Conservation (phyloP, 73 alveolate species). For the Stentor coeruleus region DNA sequence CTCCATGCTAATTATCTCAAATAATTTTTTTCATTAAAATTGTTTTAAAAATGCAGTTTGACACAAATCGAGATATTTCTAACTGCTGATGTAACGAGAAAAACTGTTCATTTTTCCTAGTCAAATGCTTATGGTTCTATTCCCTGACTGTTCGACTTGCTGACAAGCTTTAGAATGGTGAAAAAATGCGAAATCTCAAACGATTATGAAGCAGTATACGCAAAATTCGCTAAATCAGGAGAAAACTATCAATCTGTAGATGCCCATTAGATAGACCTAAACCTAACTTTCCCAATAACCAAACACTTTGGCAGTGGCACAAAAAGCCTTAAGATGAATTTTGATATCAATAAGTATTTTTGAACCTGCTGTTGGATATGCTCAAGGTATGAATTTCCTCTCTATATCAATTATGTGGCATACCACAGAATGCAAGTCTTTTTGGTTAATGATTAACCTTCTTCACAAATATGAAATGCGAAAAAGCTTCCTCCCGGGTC, state of each 20-base stretch:
- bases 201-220: not conserved
- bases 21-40: too few species aligned
- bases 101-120: not conserved
- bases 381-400: constrained; percentile 35
- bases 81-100: not conserved
- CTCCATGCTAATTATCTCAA: too few species aligned
- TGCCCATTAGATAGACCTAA: not conserved
- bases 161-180: not conserved
- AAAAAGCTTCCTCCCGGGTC: constrained; percentile 50
- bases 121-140: not conserved
- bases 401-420: constrained; percentile 30
- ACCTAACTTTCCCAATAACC: not conserved
- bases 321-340: not conserved
- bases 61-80: too few species aligned
- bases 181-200: not conserved
- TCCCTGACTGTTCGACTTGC: not conserved
- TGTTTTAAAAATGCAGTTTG: too few species aligned
- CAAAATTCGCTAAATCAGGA: not conserved
- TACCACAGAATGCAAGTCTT: constrained; percentile 67
- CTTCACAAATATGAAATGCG: constrained; percentile 72
- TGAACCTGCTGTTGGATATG: constrained; percentile 27
- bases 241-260: not conserved
- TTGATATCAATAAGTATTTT: not conserved
- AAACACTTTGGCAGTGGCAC: not conserved
- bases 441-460: constrained; percentile 73